These are phyloP conservation scores for Cryomyces antarcticus DNA, from an alignment of 495 filamentous ascomycete species.

Conservation along the genomic window DNA sequence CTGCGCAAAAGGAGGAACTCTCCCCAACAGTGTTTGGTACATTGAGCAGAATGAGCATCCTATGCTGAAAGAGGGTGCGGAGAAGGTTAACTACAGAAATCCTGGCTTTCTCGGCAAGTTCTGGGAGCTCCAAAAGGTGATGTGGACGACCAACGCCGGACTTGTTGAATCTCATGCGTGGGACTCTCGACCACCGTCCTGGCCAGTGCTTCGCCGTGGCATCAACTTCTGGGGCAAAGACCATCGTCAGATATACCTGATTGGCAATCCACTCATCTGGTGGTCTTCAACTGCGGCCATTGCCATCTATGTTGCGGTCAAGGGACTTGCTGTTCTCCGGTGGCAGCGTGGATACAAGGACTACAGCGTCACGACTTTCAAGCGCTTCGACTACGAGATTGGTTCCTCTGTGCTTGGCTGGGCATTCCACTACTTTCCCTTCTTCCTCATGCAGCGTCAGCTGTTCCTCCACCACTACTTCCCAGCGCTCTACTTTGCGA, in stretches of 20 bases:
- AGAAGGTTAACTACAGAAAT: constrained; percentile 87
- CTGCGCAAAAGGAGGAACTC: constrained; percentile 76
- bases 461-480: constrained; percentile 97
- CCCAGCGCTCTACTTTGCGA: constrained; percentile 84
- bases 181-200: constrained; percentile 87
- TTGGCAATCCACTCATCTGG: constrained; percentile 93
- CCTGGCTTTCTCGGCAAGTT: constrained; percentile 97
- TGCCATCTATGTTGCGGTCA: constrained; percentile 58
- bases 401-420: constrained; percentile 79
- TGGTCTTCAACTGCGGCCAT: constrained; percentile 75
- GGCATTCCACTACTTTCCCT: constrained; percentile 94
- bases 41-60: constrained; percentile 78
- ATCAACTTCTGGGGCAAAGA: constrained; percentile 99
- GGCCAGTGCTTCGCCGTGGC: constrained; percentile 80
- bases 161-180: constrained; percentile 92
- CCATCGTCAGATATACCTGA: constrained; percentile 84
- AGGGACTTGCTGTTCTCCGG: constrained; percentile 67
- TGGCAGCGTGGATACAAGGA: constrained; percentile 88
- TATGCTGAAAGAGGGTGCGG: constrained; percentile 45
- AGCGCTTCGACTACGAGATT: constrained; percentile 93
- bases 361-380: constrained; percentile 62
- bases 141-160: constrained; percentile 97
- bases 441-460: constrained; percentile 94
- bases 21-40: constrained; percentile 95
- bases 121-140: constrained; percentile 97